These are phyloP conservation scores for Musa balbisiana DNA, from an alignment of 202 grass and related monocot species.

Conservation along the genomic window DNA sequence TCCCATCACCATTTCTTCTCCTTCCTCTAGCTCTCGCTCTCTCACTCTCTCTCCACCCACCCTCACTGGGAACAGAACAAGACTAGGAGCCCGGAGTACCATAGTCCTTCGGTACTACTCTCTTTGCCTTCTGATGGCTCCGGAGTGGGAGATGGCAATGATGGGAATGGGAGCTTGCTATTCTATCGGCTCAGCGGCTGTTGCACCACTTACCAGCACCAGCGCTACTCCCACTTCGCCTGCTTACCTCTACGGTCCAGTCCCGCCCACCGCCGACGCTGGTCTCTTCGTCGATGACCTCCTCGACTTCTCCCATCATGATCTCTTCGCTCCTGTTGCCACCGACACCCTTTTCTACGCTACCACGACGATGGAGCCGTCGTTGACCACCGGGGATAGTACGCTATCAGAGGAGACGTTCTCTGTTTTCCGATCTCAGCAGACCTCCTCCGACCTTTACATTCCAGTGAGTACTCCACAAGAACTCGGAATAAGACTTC, in stretches of 20 bases:
- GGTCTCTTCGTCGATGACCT: constrained; percentile 58
- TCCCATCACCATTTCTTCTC: too few species aligned
- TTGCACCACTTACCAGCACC: neutral
- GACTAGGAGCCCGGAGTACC: too few species aligned
- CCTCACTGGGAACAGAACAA: too few species aligned
- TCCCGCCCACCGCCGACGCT: constrained; percentile 36
- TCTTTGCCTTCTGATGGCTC: constrained; percentile 35
- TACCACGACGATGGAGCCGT: constrained; percentile 24
- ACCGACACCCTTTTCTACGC: constrained; percentile 16
- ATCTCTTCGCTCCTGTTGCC: constrained; percentile 43
- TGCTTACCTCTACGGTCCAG: constrained; percentile 42
- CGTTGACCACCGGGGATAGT: neutral
- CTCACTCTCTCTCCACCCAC: too few species aligned
- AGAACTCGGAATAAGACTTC: too few species aligned
- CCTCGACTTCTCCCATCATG: constrained; percentile 67
- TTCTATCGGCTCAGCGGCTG: constrained; percentile 4
- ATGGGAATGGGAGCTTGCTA: constrained; percentile 21
- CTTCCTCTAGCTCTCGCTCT: neutral
- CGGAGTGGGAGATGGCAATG: constrained; percentile 86
- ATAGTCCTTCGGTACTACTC: too few species aligned
- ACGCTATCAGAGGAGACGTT: constrained; percentile 27
- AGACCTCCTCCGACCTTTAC: constrained; percentile 58
- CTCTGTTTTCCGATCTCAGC: constrained; percentile 41
- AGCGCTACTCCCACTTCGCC: constrained; percentile 11
- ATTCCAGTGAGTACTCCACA: constrained; percentile 56